A percentile compares a stretch with the other conserved stretches of the same genome.
These are phyloP conservation scores for Penicillium herquei DNA, from an alignment of 495 filamentous ascomycete species.

Conservation along the genomic window DNA sequence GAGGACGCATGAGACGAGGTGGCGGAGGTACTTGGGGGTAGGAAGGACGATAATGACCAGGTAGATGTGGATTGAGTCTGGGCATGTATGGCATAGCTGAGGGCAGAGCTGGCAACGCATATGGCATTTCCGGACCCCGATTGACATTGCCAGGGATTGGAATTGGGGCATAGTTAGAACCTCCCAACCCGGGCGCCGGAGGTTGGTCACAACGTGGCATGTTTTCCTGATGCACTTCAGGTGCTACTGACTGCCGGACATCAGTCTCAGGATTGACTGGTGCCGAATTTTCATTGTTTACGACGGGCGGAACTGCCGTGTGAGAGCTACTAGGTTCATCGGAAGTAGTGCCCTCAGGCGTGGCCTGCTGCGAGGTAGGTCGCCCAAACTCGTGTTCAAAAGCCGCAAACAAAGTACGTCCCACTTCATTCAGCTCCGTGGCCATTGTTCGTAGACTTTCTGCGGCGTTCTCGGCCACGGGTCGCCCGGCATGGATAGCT, in stretches of 20 bases:
- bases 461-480: slow-evolving; percentile 40
- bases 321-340: slow-evolving; percentile 5
- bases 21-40: no score
- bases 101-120: no score
- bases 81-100: no score
- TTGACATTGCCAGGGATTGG: no score
- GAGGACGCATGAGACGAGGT: no score
- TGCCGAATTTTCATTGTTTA: not conserved
- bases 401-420: slow-evolving; percentile 38
- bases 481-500: slow-evolving; percentile 37
- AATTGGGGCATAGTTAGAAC: no score
- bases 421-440: slow-evolving; percentile 44
- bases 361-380: not conserved
- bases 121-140: no score
- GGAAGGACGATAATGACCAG: no score
- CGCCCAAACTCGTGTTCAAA: slow-evolving; percentile 42
- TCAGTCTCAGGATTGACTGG: not conserved
- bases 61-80: no score
- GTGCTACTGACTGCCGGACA: not conserved
- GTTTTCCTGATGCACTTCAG: not conserved
- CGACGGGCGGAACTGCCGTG: not conserved
- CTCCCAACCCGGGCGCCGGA: not conserved
- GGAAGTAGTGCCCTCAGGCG: not conserved
- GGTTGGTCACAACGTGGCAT: not conserved
- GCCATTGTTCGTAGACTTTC: slow-evolving; percentile 45